phyloP scores from a whole-genome alignment of 495 filamentous ascomycete species.

The Pseudomonodictys pantanalensis region DNA sequence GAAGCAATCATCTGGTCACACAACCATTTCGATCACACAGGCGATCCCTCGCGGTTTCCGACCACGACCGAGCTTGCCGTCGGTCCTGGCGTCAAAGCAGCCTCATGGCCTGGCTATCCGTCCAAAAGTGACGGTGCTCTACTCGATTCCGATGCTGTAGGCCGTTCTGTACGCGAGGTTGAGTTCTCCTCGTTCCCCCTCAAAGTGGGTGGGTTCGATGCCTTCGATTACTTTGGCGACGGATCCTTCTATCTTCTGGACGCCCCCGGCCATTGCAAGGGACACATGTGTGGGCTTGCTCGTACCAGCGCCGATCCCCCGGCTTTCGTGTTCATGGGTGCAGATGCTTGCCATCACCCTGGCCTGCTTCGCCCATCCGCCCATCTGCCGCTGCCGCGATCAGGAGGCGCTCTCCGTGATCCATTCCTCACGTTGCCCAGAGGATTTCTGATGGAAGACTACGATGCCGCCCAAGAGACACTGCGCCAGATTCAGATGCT shows the following conservation, averaged over 20 bases:
- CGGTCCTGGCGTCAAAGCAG: conserved; percentile 54
- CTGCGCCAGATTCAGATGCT: too few relatives aligned
- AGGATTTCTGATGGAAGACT: too few relatives aligned
- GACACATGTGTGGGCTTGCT: conserved; percentile 57
- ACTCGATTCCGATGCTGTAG: conserved; percentile 28
- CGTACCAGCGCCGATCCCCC: conserved; percentile 47
- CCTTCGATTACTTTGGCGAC: conserved; percentile 52
- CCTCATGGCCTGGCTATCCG: conserved; percentile 54
- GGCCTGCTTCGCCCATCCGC: conserved; percentile 54
- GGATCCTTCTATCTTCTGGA: conserved; percentile 59
- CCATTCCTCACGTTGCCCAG: too few relatives aligned
- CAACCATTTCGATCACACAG: conserved; percentile 58
- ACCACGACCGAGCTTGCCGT: conserved; percentile 49
- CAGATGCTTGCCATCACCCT: conserved; percentile 53
- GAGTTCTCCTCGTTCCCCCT: conserved; percentile 29
- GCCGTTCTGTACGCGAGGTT: conserved; percentile 37
- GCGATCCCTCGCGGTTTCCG: conserved; percentile 54
- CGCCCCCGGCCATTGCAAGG: conserved; percentile 55
- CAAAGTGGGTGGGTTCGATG: conserved; percentile 38
- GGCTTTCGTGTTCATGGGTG: conserved; percentile 57
- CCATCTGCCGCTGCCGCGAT: too few relatives aligned
- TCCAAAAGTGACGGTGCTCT: conserved; percentile 39
- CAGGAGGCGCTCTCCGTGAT: too few relatives aligned
- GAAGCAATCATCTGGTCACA: too few relatives aligned
- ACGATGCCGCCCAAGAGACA: too few relatives aligned